These are phyloP conservation scores for Beauveria rudraprayagi DNA, from an alignment of 2,329 filamentous ascomycete genomes.

Conservation along the genomic window DNA sequence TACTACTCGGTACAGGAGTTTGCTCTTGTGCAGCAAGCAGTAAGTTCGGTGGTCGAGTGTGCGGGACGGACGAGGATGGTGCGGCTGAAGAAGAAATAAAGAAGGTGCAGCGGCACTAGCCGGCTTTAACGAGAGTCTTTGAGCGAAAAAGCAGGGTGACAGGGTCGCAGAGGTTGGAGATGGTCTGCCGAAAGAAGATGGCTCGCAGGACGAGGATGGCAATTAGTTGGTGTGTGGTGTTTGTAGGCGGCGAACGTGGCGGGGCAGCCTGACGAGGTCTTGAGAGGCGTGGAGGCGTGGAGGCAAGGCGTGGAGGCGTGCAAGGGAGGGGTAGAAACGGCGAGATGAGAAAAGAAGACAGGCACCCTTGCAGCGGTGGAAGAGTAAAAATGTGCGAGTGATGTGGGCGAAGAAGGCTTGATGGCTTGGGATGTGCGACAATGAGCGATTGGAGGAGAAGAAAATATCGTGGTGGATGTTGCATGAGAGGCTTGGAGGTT, in stretches of 20 bases:
- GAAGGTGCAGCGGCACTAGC: slow-evolving; percentile 2
- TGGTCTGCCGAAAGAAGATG: background rate
- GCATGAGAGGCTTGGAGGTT: background rate
- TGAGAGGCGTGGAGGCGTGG: background rate
- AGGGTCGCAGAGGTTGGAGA: background rate
- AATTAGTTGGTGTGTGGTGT: background rate
- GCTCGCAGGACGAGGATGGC: background rate
- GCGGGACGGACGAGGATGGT: background rate
- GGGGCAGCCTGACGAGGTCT: background rate
- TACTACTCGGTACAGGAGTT: background rate
- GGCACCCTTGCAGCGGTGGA: background rate
- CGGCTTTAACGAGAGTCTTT: background rate
- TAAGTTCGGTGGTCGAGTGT: background rate
- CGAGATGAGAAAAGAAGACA: background rate
- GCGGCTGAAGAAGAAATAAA: slow-evolving; percentile 1
- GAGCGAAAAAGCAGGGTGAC: background rate
- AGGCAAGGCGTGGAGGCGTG: background rate
- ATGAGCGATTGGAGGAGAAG: background rate
- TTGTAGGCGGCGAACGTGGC: background rate
- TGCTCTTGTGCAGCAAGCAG: background rate
- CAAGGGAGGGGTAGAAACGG: background rate
- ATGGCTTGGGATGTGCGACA: background rate
- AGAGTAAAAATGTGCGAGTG: background rate
- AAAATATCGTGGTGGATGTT: background rate
- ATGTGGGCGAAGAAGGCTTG: background rate